These are phyloP conservation scores for Mallotus japonicus DNA, from an alignment of 441 rosid genomes.

Conservation along the genomic window DNA sequence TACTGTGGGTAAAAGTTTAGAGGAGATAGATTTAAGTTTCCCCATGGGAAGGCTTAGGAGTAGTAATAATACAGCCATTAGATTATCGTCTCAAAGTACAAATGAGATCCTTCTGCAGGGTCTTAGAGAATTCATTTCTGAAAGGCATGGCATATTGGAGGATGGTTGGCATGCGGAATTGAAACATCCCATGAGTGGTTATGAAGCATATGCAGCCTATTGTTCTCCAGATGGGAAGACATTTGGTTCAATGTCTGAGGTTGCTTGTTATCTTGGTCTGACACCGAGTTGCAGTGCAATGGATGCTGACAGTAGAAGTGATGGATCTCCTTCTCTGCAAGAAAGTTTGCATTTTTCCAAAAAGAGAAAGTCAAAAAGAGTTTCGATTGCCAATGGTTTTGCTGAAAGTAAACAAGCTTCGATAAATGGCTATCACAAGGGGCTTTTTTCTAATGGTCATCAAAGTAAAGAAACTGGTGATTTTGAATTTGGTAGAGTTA, in stretches of 20 bases:
- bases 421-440: conserved; percentile 38
- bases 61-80: conserved; percentile 43
- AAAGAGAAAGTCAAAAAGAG: conserved; percentile 59
- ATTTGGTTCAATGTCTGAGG: conserved; percentile 76
- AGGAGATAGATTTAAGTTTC: conserved; percentile 49
- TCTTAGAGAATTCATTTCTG: conserved; percentile 73
- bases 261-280: conserved; percentile 84
- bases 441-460: conserved; percentile 45
- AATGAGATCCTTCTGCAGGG: conserved; percentile 68
- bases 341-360: conserved; percentile 52
- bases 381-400: conserved; percentile 47
- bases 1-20: conserved; percentile 36
- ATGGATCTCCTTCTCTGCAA: conserved; percentile 44
- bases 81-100: conserved; percentile 60
- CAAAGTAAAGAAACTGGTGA: conserved; percentile 36
- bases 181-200: conserved; percentile 47
- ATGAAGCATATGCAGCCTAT: conserved; percentile 58
- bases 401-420: conserved; percentile 49
- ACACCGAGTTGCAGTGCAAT: conserved; percentile 39
- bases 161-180: conserved; percentile 86
- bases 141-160: conserved; percentile 75
- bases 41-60: conserved; percentile 47
- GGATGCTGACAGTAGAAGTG: conserved; percentile 44
- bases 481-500: conserved; percentile 37
- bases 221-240: conserved; percentile 81